phyloP scores from a whole-genome alignment of 2,329 filamentous ascomycete genomes.

The Ophiostoma fasciatum region DNA sequence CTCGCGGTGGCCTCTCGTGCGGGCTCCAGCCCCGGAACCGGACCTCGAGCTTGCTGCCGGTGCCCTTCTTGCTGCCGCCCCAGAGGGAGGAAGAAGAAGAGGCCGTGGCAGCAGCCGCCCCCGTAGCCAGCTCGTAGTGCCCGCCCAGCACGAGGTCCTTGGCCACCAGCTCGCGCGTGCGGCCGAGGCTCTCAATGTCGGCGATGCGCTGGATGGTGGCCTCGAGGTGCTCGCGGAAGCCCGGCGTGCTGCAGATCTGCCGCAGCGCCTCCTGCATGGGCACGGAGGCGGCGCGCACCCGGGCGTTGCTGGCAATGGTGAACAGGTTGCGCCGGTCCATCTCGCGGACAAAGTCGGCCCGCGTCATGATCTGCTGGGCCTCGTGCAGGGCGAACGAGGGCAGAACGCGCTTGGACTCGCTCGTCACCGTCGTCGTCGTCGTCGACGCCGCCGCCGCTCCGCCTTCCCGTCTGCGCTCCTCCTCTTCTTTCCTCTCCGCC shows the following conservation, averaged over 20 bases:
- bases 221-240: slow-evolving; percentile 72
- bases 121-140: slow-evolving; percentile 48
- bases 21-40: slow-evolving; percentile 12
- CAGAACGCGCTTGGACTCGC: slow-evolving; percentile 24
- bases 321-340: slow-evolving; percentile 94
- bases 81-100: too few relatives aligned
- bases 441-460: background rate
- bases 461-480: too few relatives aligned
- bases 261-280: slow-evolving; percentile 91
- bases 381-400: slow-evolving; percentile 70
- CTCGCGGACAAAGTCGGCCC: slow-evolving; percentile 82
- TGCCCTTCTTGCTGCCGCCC: background rate
- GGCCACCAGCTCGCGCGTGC: slow-evolving; percentile 87
- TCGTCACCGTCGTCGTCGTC: slow-evolving; percentile 43
- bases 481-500: too few relatives aligned
- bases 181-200: slow-evolving; percentile 85
- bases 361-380: slow-evolving; percentile 85
- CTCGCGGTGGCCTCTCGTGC: slow-evolving; percentile 9
- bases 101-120: slow-evolving; percentile 3
- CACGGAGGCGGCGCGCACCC: slow-evolving; percentile 83
- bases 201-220: slow-evolving; percentile 70
- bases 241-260: slow-evolving; percentile 60
- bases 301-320: slow-evolving; percentile 75
- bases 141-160: slow-evolving; percentile 85
- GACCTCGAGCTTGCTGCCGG: slow-evolving; percentile 4